Conservation (phyloP, 1,284 basidiomycete genomes). For the Stereum hirsutum region DNA sequence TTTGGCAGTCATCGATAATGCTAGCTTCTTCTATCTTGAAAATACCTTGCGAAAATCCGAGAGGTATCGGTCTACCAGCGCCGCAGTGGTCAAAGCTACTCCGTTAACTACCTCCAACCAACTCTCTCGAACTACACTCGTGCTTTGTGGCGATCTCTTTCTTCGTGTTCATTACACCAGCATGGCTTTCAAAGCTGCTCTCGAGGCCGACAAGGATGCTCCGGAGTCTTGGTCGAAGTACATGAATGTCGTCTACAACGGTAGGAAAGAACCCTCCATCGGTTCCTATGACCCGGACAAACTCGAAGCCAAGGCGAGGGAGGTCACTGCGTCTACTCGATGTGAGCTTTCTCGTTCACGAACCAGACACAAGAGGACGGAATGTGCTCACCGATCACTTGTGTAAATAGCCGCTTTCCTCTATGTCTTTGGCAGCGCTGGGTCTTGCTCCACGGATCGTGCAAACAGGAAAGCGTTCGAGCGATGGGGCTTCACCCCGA, state of each 20-base stretch:
- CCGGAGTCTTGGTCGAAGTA: constrained; percentile 7
- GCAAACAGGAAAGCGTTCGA: constrained; percentile 49
- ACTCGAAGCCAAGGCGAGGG: constrained; percentile 7
- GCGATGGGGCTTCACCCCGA: constrained; percentile 59
- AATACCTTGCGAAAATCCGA: too few species aligned
- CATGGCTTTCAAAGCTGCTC: background rate
- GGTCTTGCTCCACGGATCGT: constrained; percentile 43
- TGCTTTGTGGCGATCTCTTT: too few species aligned
- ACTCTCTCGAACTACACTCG: too few species aligned
- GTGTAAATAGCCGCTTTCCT: constrained; percentile 33
- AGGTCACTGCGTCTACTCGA: constrained; percentile 6
- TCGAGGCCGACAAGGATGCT: background rate
- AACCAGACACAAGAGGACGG: too few species aligned
- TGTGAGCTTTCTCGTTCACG: too few species aligned
- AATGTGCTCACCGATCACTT: too few species aligned
- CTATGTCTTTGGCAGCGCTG: constrained; percentile 57
- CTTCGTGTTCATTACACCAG: too few species aligned
- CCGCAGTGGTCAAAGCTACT: too few species aligned
- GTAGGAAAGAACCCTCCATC: background rate
- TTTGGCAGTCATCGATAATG: too few species aligned
- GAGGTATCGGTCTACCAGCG: too few species aligned
- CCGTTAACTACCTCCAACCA: too few species aligned
- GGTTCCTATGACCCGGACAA: constrained; percentile 1
- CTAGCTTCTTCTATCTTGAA: too few species aligned
- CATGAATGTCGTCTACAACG: background rate